phyloP scores from a whole-genome alignment of 75 land plant species.

The Cupressus sempervirens region DNA sequence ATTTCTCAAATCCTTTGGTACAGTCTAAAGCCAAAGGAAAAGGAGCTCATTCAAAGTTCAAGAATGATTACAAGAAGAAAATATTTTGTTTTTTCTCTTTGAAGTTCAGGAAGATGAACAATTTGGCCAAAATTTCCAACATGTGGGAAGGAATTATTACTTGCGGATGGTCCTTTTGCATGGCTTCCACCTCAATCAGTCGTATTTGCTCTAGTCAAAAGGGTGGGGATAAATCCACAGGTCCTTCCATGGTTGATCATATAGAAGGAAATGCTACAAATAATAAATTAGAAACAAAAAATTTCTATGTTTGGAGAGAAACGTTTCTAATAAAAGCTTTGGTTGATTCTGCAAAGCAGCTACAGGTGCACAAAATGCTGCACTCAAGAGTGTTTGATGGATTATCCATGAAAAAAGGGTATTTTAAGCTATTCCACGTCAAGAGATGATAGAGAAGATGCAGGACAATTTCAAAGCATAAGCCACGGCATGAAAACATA shows the following conservation, averaged over 20 bases:
- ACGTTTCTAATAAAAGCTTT: not conserved
- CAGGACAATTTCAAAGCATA: too few species aligned
- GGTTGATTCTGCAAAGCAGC: not conserved
- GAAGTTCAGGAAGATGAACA: not conserved
- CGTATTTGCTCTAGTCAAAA: not conserved
- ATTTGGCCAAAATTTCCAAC: not conserved
- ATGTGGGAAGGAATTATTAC: not conserved
- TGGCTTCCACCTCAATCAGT: not conserved
- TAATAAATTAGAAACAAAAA: not conserved
- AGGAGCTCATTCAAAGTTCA: not conserved
- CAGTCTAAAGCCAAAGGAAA: not conserved
- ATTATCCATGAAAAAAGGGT: not conserved
- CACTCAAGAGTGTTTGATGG: not conserved
- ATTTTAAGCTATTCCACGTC: too few species aligned
- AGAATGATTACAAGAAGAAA: not conserved
- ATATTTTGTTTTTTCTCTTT: not conserved
- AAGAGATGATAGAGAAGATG: too few species aligned
- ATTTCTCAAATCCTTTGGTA: not conserved
- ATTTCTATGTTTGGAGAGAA: not conserved
- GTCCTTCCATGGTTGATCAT: not conserved
- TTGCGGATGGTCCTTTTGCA: not conserved
- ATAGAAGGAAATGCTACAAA: not conserved
- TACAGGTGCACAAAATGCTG: not conserved
- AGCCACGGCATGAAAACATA: too few species aligned
- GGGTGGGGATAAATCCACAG: not conserved